Evolutionary conservation across 768 basidiomycete species (phyloP).

Genomic region (Agaricus blazei): DNA sequence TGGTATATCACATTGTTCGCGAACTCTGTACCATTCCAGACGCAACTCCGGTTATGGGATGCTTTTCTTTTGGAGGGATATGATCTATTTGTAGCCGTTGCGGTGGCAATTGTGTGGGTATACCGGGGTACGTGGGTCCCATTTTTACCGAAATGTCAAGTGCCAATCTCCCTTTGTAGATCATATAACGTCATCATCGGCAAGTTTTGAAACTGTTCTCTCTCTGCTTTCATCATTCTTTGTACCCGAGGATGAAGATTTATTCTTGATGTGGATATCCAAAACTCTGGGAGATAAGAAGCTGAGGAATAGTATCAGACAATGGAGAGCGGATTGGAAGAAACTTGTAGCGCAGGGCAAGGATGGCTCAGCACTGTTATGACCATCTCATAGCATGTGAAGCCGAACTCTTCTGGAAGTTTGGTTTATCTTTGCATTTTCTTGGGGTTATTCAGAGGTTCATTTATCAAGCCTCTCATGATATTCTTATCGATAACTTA

Average conservation of each 20-base stretch:
- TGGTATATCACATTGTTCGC: constrained; percentile 99
- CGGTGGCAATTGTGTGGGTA: constrained; percentile 87
- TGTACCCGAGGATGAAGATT: constrained; percentile 86
- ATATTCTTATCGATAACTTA: no score
- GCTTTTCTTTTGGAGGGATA: constrained; percentile 86
- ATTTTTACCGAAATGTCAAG: not conserved
- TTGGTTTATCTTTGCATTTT: no score
- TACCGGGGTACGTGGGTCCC: constrained; percentile 61
- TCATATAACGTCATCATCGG: constrained; percentile 72
- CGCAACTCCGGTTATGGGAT: constrained; percentile 93
- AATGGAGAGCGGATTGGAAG: constrained; percentile 82
- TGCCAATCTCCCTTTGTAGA: constrained; percentile 38
- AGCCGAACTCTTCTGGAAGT: no score
- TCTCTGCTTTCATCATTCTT: constrained; percentile 93
- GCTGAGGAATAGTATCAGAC: constrained; percentile 59
- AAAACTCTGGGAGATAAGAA: constrained; percentile 53
- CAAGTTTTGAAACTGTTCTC: constrained; percentile 88
- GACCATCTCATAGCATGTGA: not conserved
- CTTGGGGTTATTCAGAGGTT: no score
- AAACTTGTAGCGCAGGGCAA: constrained; percentile 60
- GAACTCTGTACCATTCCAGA: constrained; percentile 93
- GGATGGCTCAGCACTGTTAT: constrained; percentile 58
- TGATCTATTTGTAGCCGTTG: constrained; percentile 82
- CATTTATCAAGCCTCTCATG: no score
- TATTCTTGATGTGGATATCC: constrained; percentile 78